phyloP scores from a whole-genome alignment of 768 basidiomycete species.

The Leccinum truebloodii region DNA sequence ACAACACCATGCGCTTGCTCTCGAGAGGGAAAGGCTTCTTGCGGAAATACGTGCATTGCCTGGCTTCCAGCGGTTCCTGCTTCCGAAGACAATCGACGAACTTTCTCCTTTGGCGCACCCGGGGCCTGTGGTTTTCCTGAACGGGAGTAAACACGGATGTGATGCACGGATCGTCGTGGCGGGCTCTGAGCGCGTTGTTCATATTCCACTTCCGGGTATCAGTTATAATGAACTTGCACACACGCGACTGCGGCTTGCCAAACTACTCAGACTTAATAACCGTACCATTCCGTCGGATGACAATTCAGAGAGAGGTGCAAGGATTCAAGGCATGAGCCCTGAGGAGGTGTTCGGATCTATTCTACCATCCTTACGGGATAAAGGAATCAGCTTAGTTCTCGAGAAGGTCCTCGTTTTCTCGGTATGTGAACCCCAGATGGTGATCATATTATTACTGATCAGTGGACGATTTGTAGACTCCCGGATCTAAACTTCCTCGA shows the following conservation, averaged over 20 bases:
- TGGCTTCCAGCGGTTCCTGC: background rate
- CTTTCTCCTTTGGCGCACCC: background rate
- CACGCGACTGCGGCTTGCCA: background rate
- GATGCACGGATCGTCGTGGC: background rate
- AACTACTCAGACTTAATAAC: background rate
- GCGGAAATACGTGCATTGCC: background rate
- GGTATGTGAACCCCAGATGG: background rate
- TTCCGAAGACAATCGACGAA: background rate
- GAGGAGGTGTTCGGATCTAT: background rate
- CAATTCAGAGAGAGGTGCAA: background rate
- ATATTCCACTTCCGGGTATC: background rate
- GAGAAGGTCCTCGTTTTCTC: background rate
- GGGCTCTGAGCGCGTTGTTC: background rate
- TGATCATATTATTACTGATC: background rate
- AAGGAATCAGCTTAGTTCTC: background rate
- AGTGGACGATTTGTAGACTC: background rate
- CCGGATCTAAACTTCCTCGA: background rate
- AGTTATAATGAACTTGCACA: background rate
- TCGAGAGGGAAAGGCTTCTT: background rate
- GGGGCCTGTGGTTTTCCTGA: background rate
- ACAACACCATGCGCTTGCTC: background rate
- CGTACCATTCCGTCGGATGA: background rate
- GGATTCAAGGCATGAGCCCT: background rate
- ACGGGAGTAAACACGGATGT: background rate
- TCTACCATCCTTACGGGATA: background rate